Evolutionary conservation across 1,139 yeast species (phyloP), one percentile per base, ranked within the genome.

Genomic region (Protomyces arabidopsidicola): DNA sequence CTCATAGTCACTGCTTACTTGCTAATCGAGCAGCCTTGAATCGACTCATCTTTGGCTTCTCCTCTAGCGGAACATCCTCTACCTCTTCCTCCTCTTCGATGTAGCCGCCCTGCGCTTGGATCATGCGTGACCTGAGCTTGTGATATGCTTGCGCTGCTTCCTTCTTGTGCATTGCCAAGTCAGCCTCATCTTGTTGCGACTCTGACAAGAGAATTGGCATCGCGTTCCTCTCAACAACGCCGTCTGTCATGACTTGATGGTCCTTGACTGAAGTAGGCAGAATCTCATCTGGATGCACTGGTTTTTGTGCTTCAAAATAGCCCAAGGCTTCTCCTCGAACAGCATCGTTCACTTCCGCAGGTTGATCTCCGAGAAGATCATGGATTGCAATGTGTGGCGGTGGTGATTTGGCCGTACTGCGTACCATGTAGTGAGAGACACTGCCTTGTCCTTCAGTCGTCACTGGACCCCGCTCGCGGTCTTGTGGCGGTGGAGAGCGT

Each of bases 341-440:
- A 6, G 56, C 31, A 27, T 39, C 42, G 14, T 55, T 38, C 27
- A 51, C 42, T n/a, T 52, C 38, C 16, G 53, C 45, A 1, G 62
- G 36, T 10, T 55, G 53, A 38, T 58, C 62, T 5, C 62, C 62
- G 14, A 58, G 42, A 45, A 58, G 16, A 20, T 58, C 62, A 35
- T 58, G 62, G 6, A 58, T 58, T 10, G 62, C 62, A 20, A 58
- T 52, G 31, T 58, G 62, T 14, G 62, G 62, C 16, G 62, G 62
- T 10, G 62, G 62, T 27, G 56, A 51, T 39, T 58, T 58, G 51
- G n/a, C 34, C 16, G 62, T 58, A 39, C 56, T 55, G 9, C 62
- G 51, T n/a, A 58, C 62, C 62, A 58, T 58, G 56, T 52, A 58
- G 45, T 58, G 62, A 24, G 55, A 50, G 35, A 58, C 62, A 4